Evolutionary conservation across 2,329 filamentous ascomycete genomes (phyloP).

Genomic region (Tricladium varicosporioides): DNA sequence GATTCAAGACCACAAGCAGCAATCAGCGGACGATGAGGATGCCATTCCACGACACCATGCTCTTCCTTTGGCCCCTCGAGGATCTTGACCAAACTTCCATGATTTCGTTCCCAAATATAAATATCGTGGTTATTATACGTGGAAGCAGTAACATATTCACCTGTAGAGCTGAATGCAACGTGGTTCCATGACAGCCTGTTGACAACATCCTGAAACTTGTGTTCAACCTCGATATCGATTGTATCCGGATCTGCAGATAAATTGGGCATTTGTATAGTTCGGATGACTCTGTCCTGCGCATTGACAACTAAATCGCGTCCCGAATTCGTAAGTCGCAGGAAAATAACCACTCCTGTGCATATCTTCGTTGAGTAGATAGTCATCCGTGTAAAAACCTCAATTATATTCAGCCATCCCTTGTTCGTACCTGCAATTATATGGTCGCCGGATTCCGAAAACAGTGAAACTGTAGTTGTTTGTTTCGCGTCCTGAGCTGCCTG

Average conservation of each 20-base stretch:
- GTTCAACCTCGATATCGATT: slow-evolving; percentile 86
- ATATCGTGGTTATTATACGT: slow-evolving; percentile 99
- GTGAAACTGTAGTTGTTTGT: slow-evolving; percentile 88
- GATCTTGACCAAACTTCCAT: slow-evolving; percentile 93
- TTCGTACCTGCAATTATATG: slow-evolving; percentile 92
- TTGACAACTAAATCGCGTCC: slow-evolving; percentile 89
- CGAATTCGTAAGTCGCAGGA: slow-evolving; percentile 78
- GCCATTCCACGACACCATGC: slow-evolving; percentile 95
- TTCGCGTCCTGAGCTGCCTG: slow-evolving; percentile 89
- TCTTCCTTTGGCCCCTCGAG: slow-evolving; percentile 96
- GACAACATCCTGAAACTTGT: slow-evolving; percentile 98
- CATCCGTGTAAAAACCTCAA: slow-evolving; percentile 75
- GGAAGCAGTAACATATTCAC: slow-evolving; percentile 93
- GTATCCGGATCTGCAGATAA: slow-evolving; percentile 73
- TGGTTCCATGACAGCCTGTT: slow-evolving; percentile 96
- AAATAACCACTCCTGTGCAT: slow-evolving; percentile 83
- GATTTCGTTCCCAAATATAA: slow-evolving; percentile 94
- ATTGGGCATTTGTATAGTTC: slow-evolving; percentile 87
- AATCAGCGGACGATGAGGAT: slow-evolving; percentile 81
- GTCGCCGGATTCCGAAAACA: slow-evolving; percentile 81
- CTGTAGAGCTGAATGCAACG: slow-evolving; percentile 89
- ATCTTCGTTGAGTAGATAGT: slow-evolving; percentile 90
- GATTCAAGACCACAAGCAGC: slow-evolving; percentile 91
- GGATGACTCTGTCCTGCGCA: slow-evolving; percentile 89
- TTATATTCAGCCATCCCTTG: slow-evolving; percentile 95